Evolutionary conservation across 2,329 filamentous ascomycete species (phyloP), one percentile per base, ranked within the genome.

Genomic region (Penicillium sclerotigenum): DNA sequence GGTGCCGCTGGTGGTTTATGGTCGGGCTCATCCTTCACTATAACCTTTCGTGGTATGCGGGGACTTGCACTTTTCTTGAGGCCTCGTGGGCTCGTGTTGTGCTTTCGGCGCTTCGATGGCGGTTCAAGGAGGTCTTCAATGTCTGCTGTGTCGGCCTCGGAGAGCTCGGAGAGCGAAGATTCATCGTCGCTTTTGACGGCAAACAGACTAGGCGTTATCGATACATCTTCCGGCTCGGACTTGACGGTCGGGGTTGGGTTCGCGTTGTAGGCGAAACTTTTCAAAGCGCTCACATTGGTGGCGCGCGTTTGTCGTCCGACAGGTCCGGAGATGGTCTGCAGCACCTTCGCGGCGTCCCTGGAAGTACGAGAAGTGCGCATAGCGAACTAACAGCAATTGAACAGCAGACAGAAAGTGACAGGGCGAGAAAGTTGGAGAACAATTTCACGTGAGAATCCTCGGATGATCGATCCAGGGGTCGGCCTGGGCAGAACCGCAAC

Each of bases 291-390:
- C n/a, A 59, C 55, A 20, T 51, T 20, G 64, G 60, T 66, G 81
- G 49, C 80, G 75, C 70, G 72, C 33, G 73, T 74, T 52, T 66
- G 70, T 73, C 61, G 84, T 80, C 55, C 77, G 62, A 65, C 40
- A 61, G 67, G 67, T 34, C 71, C 65, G 18, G 79, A 75, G n/a
- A 79, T 64, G 6, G 75, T 70, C 60, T 81, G 77, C 46, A 85
- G 74, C n/a, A 85, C 70, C 59, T 79, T 83, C 5, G 82, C 73
- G 0, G 84, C 83, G 28, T 87, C 83, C 64, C 79, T 79, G 9
- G 84, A 84, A 50, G 85, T 72, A 40, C 80, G 77, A 9, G 84
- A 86, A 5, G 83, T 82, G 40, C 80, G 77, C 83, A 86, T 86
- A 13, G 26, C 45, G 14, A 34, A 29, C 28, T 16, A 20, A 42